Evolutionary conservation across 495 filamentous ascomycete genomes (phyloP).

Genomic region (Talaromyces trachyspermus): DNA sequence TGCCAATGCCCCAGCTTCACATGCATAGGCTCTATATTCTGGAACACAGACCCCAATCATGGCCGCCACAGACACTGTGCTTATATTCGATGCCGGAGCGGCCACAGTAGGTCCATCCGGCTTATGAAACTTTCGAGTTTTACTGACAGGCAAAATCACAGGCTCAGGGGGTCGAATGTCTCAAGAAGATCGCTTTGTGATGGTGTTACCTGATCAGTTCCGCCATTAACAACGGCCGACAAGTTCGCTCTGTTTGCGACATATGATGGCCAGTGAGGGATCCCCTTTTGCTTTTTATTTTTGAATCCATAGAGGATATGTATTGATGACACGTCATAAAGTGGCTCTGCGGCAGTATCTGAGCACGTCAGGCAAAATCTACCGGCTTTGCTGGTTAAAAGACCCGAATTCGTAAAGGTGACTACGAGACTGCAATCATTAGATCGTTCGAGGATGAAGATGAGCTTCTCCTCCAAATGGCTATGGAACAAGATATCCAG

Average conservation of each 20-base stretch:
- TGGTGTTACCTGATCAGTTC: constrained; percentile 27
- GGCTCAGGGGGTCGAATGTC: constrained; percentile 24
- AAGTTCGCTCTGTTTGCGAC: constrained; percentile 32
- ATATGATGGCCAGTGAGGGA: constrained; percentile 38
- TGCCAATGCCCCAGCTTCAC: too few species aligned
- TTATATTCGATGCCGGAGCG: constrained; percentile 27
- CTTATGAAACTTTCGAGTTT: background rate
- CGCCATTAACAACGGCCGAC: constrained; percentile 19
- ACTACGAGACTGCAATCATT: constrained; percentile 15
- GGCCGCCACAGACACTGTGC: constrained; percentile 19
- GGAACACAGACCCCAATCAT: constrained; percentile 18
- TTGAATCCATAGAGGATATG: background rate
- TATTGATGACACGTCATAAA: constrained; percentile 6
- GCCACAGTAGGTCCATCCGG: constrained; percentile 18
- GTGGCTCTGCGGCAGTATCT: constrained; percentile 28
- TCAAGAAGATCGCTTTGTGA: constrained; percentile 28
- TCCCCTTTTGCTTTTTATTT: constrained; percentile 2
- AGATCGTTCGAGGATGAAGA: constrained; percentile 13
- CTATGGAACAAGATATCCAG: constrained; percentile 19
- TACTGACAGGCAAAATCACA: constrained; percentile 12
- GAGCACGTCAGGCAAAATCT: constrained; percentile 27
- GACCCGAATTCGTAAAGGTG: constrained; percentile 20
- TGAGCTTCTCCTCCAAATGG: constrained; percentile 17
- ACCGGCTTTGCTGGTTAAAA: constrained; percentile 19
- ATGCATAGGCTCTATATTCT: too few species aligned